Base-by-base conservation (phyloP, 768 basidiomycete species). In the Termitomyces eurrhizus region DNA sequence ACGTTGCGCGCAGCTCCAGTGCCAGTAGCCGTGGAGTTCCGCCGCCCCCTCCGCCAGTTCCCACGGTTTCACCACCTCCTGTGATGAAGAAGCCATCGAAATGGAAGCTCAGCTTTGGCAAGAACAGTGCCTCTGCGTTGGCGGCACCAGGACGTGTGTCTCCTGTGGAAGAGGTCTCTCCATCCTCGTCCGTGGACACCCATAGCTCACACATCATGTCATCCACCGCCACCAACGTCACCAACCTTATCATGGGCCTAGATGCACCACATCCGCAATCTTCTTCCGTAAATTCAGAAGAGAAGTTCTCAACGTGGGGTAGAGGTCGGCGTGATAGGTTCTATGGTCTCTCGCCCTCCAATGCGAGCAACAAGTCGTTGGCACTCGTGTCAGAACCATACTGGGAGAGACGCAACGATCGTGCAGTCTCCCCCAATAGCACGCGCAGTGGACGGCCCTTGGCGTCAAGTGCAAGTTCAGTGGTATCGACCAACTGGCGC, bases 31-130 rank as follows among this genome's bases (percentile, higher is more conserved):
- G 65, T 53, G 58, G 63, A 45, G 58, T 42, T n/a, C 61, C 51
- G 3, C 21, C 64, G 29, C 65, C 67, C n/a, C 61, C 70, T 24
- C 61, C 70, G 37, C 61, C 69, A 24, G 62, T 62, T 18, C 58
- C 70, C 53, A 39, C 62, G 26, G 32, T 59, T 29, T 59, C 74
- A 0, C 62, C 77, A 13, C 62, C 72, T 7, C 75, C 83, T 29
- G 75, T 81, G 37, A 77, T 81, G 59, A 93, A 92, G 79, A 93
- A 93, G 78, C 79, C 89, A 56, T 92, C 89, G n/a, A 92, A 87
- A 68, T 88, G 93, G 91, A 91, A 89, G 74, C 78, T 91, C 67
- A 79, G 86, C 66, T 89, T 93, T 72, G 79, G 90, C 62, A 87
- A 85, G 75, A 77, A 74, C 68, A 80, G 71, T 65, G 71, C 76